Percentiles rank a stretch among this genome's conserved stretches.
Conservation (phyloP, 2,329 filamentous ascomycete species). For the Pseudopithomyces chartarum region DNA sequence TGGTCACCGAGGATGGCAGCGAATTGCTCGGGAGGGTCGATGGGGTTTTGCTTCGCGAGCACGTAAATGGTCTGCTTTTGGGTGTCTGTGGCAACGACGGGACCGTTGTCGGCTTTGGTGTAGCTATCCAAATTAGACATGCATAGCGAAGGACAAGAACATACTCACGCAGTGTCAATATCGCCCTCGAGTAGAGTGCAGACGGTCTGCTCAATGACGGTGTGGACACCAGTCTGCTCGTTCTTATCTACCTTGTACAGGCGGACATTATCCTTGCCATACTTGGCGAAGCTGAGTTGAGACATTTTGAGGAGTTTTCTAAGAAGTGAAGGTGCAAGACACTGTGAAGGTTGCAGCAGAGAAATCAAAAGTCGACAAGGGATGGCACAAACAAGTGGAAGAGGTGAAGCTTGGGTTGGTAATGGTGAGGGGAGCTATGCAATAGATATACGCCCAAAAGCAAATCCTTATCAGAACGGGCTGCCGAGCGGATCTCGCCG, state of each 20-base stretch:
- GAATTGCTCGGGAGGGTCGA: slow-evolving; percentile 92
- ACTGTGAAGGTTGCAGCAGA: background rate
- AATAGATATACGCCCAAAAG: slow-evolving; percentile 35
- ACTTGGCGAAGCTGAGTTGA: slow-evolving; percentile 65
- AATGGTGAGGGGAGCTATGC: slow-evolving; percentile 19
- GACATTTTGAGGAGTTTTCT: slow-evolving; percentile 43
- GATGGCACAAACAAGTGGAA: slow-evolving; percentile 9
- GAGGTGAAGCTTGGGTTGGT: slow-evolving; percentile 18
- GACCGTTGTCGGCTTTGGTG: slow-evolving; percentile 90
- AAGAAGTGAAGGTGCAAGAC: background rate
- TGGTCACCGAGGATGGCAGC: slow-evolving; percentile 83
- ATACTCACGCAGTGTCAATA: slow-evolving; percentile 76
- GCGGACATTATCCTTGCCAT: slow-evolving; percentile 97
- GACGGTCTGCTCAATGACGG: slow-evolving; percentile 93
- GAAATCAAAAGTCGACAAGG: background rate
- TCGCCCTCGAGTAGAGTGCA: slow-evolving; percentile 90
- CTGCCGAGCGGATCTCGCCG: slow-evolving; percentile 37
- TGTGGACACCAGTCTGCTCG: slow-evolving; percentile 75
- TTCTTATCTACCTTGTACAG: slow-evolving; percentile 93
- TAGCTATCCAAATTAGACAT: slow-evolving; percentile 63
- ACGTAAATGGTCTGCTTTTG: slow-evolving; percentile 95
- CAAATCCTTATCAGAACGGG: slow-evolving; percentile 37
- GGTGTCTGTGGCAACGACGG: slow-evolving; percentile 93
- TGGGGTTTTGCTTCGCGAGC: slow-evolving; percentile 88
- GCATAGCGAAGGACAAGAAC: background rate